Evolutionary conservation across 345 rosid genomes (phyloP).

Genomic region (Sonneratia alba): DNA sequence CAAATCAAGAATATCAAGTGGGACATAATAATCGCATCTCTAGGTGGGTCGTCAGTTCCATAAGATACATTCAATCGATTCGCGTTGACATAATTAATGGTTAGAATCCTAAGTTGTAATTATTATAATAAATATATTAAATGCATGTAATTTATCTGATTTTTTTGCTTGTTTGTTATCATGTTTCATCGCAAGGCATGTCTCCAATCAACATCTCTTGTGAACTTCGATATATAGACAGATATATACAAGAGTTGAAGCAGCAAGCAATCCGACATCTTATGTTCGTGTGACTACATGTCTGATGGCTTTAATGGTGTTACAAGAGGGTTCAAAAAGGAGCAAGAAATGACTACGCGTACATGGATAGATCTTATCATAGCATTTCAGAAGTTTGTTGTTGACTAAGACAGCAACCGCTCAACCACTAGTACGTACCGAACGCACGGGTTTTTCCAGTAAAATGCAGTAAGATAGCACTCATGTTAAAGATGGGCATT

Average conservation of each 20-base stretch:
- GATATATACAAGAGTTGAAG: background rate
- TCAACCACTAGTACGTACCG: no score
- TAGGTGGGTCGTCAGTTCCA: constrained; percentile 44
- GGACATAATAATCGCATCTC: constrained; percentile 11
- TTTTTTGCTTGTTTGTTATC: background rate
- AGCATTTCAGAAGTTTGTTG: no score
- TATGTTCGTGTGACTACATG: background rate
- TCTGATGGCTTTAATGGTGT: no score
- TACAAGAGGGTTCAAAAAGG: no score
- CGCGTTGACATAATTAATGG: background rate
- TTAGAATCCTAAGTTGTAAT: constrained; percentile 3
- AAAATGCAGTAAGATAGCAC: no score
- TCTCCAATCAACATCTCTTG: background rate
- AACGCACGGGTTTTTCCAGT: no score
- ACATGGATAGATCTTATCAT: no score
- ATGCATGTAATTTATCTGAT: background rate
- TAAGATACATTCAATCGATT: background rate
- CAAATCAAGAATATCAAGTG: constrained; percentile 4
- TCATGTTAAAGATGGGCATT: no score
- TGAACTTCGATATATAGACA: background rate
- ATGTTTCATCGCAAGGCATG: background rate
- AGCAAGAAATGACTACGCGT: no score
- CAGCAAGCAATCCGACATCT: background rate
- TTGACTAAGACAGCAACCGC: no score
- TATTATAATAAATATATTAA: background rate